These are phyloP conservation scores for Rhizopus stolonifer DNA, from an alignment of 371 early-diverging fungal genomes.

Conservation along the genomic window DNA sequence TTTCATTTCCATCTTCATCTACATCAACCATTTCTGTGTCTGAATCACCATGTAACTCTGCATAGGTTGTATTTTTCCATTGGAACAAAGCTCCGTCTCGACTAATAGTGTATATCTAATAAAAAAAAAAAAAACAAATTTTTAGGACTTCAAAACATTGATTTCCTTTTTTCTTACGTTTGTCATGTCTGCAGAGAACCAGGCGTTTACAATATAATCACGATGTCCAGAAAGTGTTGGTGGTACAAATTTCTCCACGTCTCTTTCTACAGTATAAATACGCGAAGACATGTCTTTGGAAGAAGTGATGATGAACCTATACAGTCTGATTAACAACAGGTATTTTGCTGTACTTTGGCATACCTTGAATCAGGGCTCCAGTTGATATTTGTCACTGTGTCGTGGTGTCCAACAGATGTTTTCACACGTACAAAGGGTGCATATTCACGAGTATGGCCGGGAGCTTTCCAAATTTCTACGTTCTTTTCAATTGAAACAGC, in stretches of 20 bases:
- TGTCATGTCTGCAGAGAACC: constrained; percentile 81
- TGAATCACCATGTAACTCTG: constrained; percentile 30
- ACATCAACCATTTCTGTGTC: constrained; percentile 52
- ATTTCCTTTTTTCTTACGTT: constrained; percentile 31
- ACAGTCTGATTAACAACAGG: background rate
- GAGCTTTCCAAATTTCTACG: constrained; percentile 93
- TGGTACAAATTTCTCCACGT: constrained; percentile 63
- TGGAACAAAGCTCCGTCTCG: constrained; percentile 88
- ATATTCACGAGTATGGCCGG: constrained; percentile 88
- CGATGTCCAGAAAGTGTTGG: constrained; percentile 85
- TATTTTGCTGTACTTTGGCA: background rate
- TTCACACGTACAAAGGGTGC: constrained; percentile 86
- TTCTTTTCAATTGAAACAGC: constrained; percentile 85
- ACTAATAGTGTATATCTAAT: constrained; percentile 81
- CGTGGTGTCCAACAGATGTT: constrained; percentile 83
- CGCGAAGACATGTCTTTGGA: constrained; percentile 92
- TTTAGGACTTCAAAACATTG: background rate
- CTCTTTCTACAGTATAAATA: constrained; percentile 69
- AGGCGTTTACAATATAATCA: constrained; percentile 85
- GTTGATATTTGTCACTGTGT: constrained; percentile 78
- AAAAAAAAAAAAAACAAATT: background rate
- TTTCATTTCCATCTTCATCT: constrained; percentile 54
- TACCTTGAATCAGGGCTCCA: constrained; percentile 87
- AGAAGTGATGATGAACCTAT: constrained; percentile 76
- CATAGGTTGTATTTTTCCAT: constrained; percentile 64